These are phyloP conservation scores for Aureobasidium namibiae DNA, from an alignment of 2,329 filamentous ascomycete species.

Conservation along the genomic window DNA sequence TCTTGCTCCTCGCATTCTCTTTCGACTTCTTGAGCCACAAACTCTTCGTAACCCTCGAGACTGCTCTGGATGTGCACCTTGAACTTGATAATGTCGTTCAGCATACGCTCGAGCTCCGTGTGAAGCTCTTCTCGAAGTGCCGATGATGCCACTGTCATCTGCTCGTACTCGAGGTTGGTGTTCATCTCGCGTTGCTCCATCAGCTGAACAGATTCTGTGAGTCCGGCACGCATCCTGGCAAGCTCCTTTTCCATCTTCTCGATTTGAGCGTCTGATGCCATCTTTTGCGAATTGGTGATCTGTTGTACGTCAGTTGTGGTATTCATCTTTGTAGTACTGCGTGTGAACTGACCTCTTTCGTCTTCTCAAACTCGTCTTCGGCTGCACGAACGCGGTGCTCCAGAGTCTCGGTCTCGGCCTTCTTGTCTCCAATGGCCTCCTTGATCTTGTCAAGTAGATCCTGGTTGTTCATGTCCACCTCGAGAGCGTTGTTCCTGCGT, in stretches of 20 bases:
- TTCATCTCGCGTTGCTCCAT: conserved; percentile 96
- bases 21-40: conserved; percentile 90
- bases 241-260: conserved; percentile 98
- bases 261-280: conserved; percentile 84
- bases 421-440: conserved; percentile 94
- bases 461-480: conserved; percentile 89
- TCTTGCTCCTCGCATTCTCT: conserved; percentile 45
- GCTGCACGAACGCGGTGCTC: conserved; percentile 82
- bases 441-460: conserved; percentile 90
- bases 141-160: conserved; percentile 76
- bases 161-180: conserved; percentile 94
- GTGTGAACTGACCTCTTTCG: conserved; percentile 56
- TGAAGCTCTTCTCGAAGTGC: conserved; percentile 93
- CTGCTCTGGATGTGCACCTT: conserved; percentile 94
- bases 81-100: conserved; percentile 97
- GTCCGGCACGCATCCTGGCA: conserved; percentile 77
- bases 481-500: conserved; percentile 69
- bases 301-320: conserved; percentile 24
- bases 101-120: conserved; percentile 88
- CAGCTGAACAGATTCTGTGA: conserved; percentile 79
- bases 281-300: conserved; percentile 74
- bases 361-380: conserved; percentile 89
- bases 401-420: conserved; percentile 82
- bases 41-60: conserved; percentile 87
- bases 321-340: not conserved